A percentile compares a stretch with the other conserved stretches of the same genome.
These are phyloP conservation scores for Eustoma russellianum DNA, from an alignment of 257 asterid genomes.

Conservation along the genomic window DNA sequence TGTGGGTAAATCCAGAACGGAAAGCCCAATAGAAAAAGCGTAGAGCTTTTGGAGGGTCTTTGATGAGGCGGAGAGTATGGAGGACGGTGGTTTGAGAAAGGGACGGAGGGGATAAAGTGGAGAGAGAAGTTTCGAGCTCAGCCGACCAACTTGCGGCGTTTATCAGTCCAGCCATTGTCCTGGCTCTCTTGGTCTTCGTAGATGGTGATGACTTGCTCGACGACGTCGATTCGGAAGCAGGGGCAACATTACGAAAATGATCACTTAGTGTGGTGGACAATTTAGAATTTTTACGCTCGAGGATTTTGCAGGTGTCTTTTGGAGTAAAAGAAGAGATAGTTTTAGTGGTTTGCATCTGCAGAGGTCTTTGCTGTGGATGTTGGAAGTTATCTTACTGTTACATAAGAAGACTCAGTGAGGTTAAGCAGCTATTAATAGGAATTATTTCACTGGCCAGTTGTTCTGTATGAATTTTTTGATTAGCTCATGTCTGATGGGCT, in stretches of 20 bases:
- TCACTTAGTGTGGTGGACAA: too few relatives aligned
- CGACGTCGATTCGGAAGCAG: constrained; percentile 12
- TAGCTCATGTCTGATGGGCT: too few relatives aligned
- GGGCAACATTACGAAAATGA: not conserved
- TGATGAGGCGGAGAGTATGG: constrained; percentile 59
- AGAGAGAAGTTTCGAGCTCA: constrained; percentile 40
- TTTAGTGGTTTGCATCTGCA: not conserved
- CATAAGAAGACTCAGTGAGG: too few relatives aligned
- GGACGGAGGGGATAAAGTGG: constrained; percentile 24
- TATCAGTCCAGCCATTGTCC: constrained; percentile 42
- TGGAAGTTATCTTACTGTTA: too few relatives aligned
- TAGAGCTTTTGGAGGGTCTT: constrained; percentile 48
- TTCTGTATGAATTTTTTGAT: too few relatives aligned
- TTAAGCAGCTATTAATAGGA: too few relatives aligned
- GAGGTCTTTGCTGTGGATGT: not conserved
- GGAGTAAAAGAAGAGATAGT: not conserved
- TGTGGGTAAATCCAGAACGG: constrained; percentile 43
- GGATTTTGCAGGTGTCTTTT: not conserved
- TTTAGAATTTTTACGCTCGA: too few relatives aligned
- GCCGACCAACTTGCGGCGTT: constrained; percentile 60
- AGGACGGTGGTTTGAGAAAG: constrained; percentile 65
- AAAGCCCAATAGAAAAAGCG: constrained; percentile 63
- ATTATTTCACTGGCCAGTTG: too few relatives aligned
- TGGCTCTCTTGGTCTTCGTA: constrained; percentile 40
- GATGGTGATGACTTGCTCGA: constrained; percentile 11